Conservation (phyloP, 1,284 basidiomycete genomes). For the Marasmius tenuissimus region DNA sequence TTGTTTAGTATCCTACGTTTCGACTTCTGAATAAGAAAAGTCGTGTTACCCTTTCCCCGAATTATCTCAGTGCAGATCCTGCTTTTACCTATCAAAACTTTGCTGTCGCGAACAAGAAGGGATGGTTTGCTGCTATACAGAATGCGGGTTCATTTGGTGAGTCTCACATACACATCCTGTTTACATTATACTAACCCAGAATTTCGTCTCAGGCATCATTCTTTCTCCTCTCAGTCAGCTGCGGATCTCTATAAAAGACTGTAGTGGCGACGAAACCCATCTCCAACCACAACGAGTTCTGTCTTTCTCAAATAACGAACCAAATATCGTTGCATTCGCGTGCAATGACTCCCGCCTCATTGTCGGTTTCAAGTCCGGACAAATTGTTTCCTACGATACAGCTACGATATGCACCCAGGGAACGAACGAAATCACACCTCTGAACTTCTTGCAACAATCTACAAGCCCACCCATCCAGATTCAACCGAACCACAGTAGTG, state of each 20-base stretch:
- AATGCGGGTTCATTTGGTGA: slow-evolving; percentile 36
- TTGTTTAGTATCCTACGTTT: slow-evolving; percentile 36
- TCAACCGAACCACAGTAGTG: slow-evolving; percentile 60
- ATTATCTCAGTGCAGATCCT: slow-evolving; percentile 43
- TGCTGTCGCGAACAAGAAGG: slow-evolving; percentile 54
- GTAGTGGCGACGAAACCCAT: slow-evolving; percentile 35
- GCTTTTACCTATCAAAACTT: slow-evolving; percentile 45
- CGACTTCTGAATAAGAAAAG: slow-evolving; percentile 54
- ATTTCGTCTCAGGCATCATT: slow-evolving; percentile 44
- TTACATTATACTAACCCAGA: slow-evolving; percentile 4
- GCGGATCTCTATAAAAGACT: slow-evolving; percentile 44
- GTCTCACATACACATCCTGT: slow-evolving; percentile 18
- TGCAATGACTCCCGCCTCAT: slow-evolving; percentile 58
- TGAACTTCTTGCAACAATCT: slow-evolving; percentile 47
- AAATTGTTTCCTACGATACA: slow-evolving; percentile 59
- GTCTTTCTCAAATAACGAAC: slow-evolving; percentile 40
- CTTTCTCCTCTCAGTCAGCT: slow-evolving; percentile 59
- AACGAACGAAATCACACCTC: slow-evolving; percentile 39
- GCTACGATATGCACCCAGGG: slow-evolving; percentile 46
- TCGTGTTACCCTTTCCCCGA: slow-evolving; percentile 57
- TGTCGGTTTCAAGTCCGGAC: slow-evolving; percentile 58
- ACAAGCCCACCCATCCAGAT: slow-evolving; percentile 51
- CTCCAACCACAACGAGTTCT: slow-evolving; percentile 53
- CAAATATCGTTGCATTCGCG: slow-evolving; percentile 55
- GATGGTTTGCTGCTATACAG: slow-evolving; percentile 66